These are phyloP conservation scores for Hypoxylon sp. DNA, from an alignment of 2,329 filamentous ascomycete genomes.

Conservation along the genomic window DNA sequence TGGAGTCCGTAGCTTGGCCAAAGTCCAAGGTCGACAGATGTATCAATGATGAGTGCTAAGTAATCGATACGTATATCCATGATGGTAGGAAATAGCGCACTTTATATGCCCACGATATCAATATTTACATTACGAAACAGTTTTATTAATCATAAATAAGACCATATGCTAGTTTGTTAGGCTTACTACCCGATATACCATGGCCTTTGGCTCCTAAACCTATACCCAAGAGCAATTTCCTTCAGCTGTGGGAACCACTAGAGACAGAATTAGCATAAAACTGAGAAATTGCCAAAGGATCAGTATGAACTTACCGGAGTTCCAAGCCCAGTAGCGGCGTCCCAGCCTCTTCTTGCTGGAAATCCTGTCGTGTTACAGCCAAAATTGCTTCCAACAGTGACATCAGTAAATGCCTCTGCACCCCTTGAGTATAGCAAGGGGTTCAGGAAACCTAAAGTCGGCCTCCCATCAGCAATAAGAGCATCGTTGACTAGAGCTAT, in stretches of 20 bases:
- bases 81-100: background rate
- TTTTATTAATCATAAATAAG: background rate
- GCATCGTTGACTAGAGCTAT: background rate
- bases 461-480: background rate
- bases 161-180: background rate
- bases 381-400: background rate
- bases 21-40: background rate
- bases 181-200: conserved; percentile 1
- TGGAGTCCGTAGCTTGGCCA: background rate
- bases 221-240: conserved; percentile 11
- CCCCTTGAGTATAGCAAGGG: background rate
- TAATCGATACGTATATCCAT: background rate
- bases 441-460: background rate
- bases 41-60: background rate
- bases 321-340: background rate
- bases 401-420: background rate
- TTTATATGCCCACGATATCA: background rate
- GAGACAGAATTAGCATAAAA: background rate
- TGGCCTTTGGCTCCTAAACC: conserved; percentile 1
- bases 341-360: background rate
- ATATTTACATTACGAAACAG: background rate
- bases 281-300: background rate
- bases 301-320: background rate
- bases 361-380: background rate
- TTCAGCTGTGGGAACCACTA: conserved; percentile 8